Conservation (phyloP, 176 grass and related monocot genomes). For the Oryza nivara region DNA sequence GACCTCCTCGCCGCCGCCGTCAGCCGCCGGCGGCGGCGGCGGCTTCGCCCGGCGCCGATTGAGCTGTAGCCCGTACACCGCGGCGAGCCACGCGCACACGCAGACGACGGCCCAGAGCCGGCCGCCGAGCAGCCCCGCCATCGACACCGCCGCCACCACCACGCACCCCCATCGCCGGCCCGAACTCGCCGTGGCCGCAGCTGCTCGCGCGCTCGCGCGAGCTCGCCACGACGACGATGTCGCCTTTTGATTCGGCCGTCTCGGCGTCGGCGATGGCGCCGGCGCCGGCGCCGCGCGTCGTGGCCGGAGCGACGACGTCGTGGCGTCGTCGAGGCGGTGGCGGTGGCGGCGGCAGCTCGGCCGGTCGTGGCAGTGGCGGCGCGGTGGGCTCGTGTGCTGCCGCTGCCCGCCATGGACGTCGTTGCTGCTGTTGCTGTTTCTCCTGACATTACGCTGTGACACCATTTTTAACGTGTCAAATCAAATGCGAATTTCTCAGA, state of each 20-base stretch:
- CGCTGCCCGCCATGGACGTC: neutral
- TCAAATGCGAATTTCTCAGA: neutral
- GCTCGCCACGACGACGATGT: neutral
- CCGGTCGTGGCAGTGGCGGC: neutral
- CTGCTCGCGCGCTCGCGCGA: too few species aligned
- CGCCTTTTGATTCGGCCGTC: too few species aligned
- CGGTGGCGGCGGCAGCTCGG: neutral
- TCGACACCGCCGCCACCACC: slow-evolving; percentile 29
- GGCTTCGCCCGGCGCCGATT: neutral
- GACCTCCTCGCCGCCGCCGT: neutral
- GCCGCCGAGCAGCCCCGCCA: slow-evolving; percentile 43
- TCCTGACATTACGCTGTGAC: neutral
- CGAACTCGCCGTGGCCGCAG: neutral
- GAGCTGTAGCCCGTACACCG: slow-evolving; percentile 21
- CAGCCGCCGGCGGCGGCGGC: neutral
- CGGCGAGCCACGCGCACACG: slow-evolving; percentile 36
- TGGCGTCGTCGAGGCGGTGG: neutral
- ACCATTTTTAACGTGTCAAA: neutral
- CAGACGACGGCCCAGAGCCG: slow-evolving; percentile 34
- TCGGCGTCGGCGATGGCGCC: neutral
- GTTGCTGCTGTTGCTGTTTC: neutral
- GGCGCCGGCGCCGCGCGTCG: neutral
- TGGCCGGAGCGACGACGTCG: neutral
- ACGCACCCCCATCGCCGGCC: slow-evolving; percentile 27
- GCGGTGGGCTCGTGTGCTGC: neutral